Evolutionary conservation across 2,329 filamentous ascomycete species (phyloP), one percentile per base, ranked within the genome.

Genomic region (Camillea tinctor): DNA sequence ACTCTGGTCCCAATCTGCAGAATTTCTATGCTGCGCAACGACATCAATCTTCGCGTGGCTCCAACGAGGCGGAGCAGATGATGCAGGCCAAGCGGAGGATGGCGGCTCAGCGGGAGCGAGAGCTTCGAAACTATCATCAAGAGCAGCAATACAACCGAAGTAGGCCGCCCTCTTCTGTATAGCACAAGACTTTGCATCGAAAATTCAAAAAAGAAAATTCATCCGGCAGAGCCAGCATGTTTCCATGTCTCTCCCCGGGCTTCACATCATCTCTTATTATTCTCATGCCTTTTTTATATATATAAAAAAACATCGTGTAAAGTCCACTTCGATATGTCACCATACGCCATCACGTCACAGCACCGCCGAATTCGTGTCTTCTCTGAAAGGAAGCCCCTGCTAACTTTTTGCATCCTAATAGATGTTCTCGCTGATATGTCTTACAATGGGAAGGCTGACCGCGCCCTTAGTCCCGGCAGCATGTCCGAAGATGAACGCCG

Each of bases 61-160:
- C 86, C 73, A 88, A 85, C 83, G 95, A 98, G 82, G 92, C 93
- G 77, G 95, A 98, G 81, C 93, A 97, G 81, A 92, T 97, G 88
- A 92, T 97, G 85, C 95, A 98, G 87, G 93, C 93, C 73, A 98
- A 98, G 86, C 92, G 95, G 82, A 91, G 94, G 84, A 96, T 98
- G 92, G 95, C 95, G 74, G 95, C 95, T 77, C 95, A 98, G 82
- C 92, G 95, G 80, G 95, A 99, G 84, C 91, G 94, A 80, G 95
- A 99, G 83, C 89, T 99, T 79, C 92, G 95, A 80, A 99, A 98
- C 81, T 97, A 98, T 81, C 95, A 99, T 82, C 96, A 97, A 81
- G 95, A 99, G 87, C 95, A 99, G 87, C 95, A 99, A 88, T 98
- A 96, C 82, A 96, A 98, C 84, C 89, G 94, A 92, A 97, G 95